A percentile compares a stretch with the other conserved stretches of the same genome.
phyloP scores from a whole-genome alignment of 2,329 filamentous ascomycete genomes.

The Drechslera avenae region DNA sequence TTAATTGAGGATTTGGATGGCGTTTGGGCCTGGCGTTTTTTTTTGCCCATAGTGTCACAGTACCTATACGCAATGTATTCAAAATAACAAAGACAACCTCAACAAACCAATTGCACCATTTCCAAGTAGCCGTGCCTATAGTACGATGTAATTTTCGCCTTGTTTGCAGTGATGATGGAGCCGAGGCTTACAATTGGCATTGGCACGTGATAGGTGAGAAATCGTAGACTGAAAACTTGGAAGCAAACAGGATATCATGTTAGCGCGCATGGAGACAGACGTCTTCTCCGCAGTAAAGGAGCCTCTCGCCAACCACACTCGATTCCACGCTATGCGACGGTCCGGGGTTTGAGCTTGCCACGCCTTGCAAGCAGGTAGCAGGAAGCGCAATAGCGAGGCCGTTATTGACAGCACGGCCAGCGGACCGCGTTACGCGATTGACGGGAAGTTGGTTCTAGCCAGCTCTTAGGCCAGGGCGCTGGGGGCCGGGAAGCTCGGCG shows the following conservation, averaged over 20 bases:
- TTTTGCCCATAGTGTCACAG: conserved; percentile 31
- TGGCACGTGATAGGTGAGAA: no score
- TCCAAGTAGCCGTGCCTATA: background rate
- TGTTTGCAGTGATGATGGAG: no score
- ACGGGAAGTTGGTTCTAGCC: background rate
- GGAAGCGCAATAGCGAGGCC: background rate
- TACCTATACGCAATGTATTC: conserved; percentile 24
- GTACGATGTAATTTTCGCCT: no score
- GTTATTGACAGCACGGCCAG: background rate
- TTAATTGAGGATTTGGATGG: conserved; percentile 24
- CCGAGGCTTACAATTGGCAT: no score
- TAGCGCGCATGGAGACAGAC: no score
- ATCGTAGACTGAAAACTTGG: no score
- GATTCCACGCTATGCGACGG: no score
- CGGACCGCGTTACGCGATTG: conserved; percentile 3
- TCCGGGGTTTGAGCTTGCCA: no score
- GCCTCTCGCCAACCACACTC: no score
- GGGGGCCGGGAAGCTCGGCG: background rate
- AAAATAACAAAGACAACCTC: no score
- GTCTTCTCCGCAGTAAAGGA: no score
- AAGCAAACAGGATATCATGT: no score
- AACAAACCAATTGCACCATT: conserved; percentile 6
- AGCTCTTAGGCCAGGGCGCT: background rate
- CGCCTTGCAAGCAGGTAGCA: background rate
- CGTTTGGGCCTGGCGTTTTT: conserved; percentile 28